Conservation (phyloP, 2,329 filamentous ascomycete genomes). For the Fusarium longipes region DNA sequence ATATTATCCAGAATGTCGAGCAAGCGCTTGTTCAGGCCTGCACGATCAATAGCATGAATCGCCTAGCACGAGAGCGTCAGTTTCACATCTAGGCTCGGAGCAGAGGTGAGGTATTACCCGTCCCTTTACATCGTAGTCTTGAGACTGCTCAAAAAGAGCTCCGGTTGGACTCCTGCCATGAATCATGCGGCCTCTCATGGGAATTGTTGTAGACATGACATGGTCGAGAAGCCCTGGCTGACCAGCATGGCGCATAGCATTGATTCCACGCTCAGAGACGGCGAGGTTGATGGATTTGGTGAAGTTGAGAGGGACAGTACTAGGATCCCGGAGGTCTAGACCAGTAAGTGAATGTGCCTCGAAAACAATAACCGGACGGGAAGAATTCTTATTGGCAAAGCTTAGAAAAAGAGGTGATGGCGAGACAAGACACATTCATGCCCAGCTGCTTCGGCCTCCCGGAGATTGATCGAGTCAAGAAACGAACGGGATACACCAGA, state of each 20-base stretch:
- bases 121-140: slow-evolving; percentile 90
- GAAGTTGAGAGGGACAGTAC: slow-evolving; percentile 89
- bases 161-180: slow-evolving; percentile 76
- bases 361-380: neutral
- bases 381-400: slow-evolving; percentile 14
- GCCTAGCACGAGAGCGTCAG: slow-evolving; percentile 61
- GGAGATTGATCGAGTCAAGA: slow-evolving; percentile 3
- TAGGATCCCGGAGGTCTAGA: slow-evolving; percentile 85
- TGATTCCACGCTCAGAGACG: slow-evolving; percentile 91
- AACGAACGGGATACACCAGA: neutral
- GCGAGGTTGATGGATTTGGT: slow-evolving; percentile 99
- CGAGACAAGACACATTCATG: neutral
- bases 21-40: slow-evolving; percentile 82
- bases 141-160: slow-evolving; percentile 80
- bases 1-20: slow-evolving; percentile 85
- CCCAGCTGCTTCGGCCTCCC: neutral
- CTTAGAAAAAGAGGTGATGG: neutral
- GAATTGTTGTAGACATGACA: slow-evolving; percentile 82
- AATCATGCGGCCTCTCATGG: slow-evolving; percentile 97
- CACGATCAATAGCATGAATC: slow-evolving; percentile 88
- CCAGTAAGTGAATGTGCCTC: slow-evolving; percentile 32
- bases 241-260: slow-evolving; percentile 80
- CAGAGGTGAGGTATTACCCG: slow-evolving; percentile 65
- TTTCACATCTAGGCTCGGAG: neutral
- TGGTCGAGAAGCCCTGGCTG: slow-evolving; percentile 75